Evolutionary conservation across 2,329 filamentous ascomycete species (phyloP), one percentile per base, ranked within the genome.

Genomic region (Sordariomycetes sp.): DNA sequence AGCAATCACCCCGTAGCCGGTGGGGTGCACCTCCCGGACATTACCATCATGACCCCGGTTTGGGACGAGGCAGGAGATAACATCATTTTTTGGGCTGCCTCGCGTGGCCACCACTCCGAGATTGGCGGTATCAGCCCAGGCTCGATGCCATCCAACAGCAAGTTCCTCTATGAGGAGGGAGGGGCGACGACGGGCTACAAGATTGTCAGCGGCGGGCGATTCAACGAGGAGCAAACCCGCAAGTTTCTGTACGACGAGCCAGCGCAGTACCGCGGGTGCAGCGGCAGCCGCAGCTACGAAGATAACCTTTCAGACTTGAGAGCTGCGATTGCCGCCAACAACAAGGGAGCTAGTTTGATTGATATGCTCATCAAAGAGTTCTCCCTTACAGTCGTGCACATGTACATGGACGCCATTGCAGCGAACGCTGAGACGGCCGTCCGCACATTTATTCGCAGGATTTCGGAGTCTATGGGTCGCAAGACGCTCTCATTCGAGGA

Each of bases 271-370:
- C 82, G 84, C 0, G 89, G 87, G 1, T 94, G 88, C 70, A 85
- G 81, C 57, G 89, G 89, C 2, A 91, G 89, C 0, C 76, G 89
- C 51, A 90, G 88, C 65, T 74, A 95, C 1, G 83, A 81, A 10
- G 90, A 95, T 68, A 95, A 95, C 66, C 76, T 95, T 62, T 91
- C 89, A 56, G 90, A 95, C 66, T 76, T 95, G 48, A 90, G 91
- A 68, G 90, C 90, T 0, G 89, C 95, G 66, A 85, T 94, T 13
- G 89, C 90, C 0, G 89, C 89, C 13, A 95, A 95, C 65, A 86
- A 90, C 63, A 90, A 90, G 63, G 90, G 90, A 10, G 92, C 92
- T 63, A 81, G 81, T 48, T 74, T 92, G 24, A 91, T 92, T 63
- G 80, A 79, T 57, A 76, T 78, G 0, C 73, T 91, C 2, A 90